Evolutionary conservation across 192 early-diverging fungal species (phyloP).

Genomic region (Physocladia obscura): DNA sequence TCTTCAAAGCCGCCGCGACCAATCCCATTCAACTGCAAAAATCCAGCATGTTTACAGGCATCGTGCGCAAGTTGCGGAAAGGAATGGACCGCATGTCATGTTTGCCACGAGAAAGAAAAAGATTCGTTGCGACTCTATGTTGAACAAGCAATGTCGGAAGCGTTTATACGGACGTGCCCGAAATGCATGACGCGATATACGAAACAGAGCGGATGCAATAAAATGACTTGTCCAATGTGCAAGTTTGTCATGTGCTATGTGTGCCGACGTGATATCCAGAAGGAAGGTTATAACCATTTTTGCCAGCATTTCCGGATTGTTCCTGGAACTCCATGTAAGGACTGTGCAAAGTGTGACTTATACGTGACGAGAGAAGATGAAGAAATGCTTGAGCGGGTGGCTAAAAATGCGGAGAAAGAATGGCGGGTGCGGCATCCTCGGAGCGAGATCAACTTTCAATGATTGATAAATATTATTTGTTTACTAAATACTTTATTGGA

Average conservation of each 20-base stretch:
- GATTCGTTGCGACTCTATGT: constrained; percentile 58
- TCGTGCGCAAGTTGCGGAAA: constrained; percentile 49
- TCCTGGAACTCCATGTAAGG: constrained; percentile 44
- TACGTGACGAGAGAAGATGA: constrained; percentile 58
- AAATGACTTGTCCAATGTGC: constrained; percentile 62
- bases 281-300: constrained; percentile 59
- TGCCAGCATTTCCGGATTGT: constrained; percentile 60
- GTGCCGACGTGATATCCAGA: constrained; percentile 58
- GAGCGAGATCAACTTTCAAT: background rate
- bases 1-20: too few species aligned
- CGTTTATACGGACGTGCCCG: constrained; percentile 64
- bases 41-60: constrained; percentile 42
- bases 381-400: constrained; percentile 41
- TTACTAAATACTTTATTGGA: too few species aligned
- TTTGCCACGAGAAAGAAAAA: constrained; percentile 48
- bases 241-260: constrained; percentile 63
- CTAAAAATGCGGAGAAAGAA: constrained; percentile 43
- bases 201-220: constrained; percentile 64
- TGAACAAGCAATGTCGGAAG: constrained; percentile 61
- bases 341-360: constrained; percentile 59
- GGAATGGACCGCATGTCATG: constrained; percentile 45
- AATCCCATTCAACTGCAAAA: constrained; percentile 51
- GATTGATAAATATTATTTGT: background rate
- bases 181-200: constrained; percentile 52
- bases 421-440: constrained; percentile 32